Conservation (phyloP, 1,284 basidiomycete species). For the Apiotrichum veenhuisii region DNA sequence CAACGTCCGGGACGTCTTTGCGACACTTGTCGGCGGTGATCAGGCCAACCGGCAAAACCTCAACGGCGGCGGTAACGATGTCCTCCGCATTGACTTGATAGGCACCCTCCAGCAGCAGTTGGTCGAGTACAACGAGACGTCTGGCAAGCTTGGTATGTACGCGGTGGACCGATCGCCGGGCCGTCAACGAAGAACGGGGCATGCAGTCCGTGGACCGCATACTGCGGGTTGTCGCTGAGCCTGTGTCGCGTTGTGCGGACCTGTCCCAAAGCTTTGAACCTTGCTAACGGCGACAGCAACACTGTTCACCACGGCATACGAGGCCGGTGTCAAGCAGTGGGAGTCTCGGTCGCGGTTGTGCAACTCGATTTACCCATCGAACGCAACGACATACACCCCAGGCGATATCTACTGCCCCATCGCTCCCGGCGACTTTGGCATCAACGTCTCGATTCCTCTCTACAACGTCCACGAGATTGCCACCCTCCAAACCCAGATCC, state of each 20-base stretch:
- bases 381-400: constrained; percentile 54
- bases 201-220: too few species aligned
- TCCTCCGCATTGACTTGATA: constrained; percentile 45
- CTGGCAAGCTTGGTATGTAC: constrained; percentile 62
- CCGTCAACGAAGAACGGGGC: too few species aligned
- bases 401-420: constrained; percentile 68
- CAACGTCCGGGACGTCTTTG: constrained; percentile 66
- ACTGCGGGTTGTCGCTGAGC: too few species aligned
- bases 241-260: not conserved
- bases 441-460: constrained; percentile 72
- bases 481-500: constrained; percentile 76
- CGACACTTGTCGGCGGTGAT: constrained; percentile 58
- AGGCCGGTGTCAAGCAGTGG: constrained; percentile 71
- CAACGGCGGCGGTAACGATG: constrained; percentile 32
- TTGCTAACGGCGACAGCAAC: constrained; percentile 58
- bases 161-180: too few species aligned
- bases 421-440: constrained; percentile 68
- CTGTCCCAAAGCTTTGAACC: constrained; percentile 6
- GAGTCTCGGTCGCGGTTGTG: constrained; percentile 71
- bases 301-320: constrained; percentile 72
- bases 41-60: constrained; percentile 44
- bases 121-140: constrained; percentile 58
- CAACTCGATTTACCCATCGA: constrained; percentile 65
- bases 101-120: constrained; percentile 53
- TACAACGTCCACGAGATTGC: constrained; percentile 67